Percentiles rank a stretch among this genome's conserved stretches.
Conservation (phyloP, 768 basidiomycete genomes). For the Kwoniella bestiolae region DNA sequence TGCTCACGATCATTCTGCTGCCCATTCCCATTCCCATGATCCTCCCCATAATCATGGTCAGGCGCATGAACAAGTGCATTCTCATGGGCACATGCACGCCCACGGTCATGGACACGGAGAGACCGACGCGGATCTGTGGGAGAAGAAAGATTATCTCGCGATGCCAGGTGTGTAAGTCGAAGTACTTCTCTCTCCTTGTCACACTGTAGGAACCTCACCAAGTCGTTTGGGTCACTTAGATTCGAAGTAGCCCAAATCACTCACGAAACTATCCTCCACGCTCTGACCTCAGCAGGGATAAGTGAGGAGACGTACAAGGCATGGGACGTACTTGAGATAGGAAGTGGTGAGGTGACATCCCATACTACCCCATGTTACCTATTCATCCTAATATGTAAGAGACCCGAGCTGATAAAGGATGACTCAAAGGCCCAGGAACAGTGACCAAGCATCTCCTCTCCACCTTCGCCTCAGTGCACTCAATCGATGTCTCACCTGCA, state of each 20-base stretch:
- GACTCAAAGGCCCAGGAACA: constrained; percentile 36
- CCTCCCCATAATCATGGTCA: too few relatives aligned
- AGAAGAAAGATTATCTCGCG: constrained; percentile 28
- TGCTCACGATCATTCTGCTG: too few relatives aligned
- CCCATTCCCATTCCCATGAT: too few relatives aligned
- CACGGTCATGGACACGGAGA: constrained; percentile 21
- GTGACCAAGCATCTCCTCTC: constrained; percentile 31
- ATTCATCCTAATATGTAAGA: too few relatives aligned
- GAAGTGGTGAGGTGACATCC: constrained; percentile 46
- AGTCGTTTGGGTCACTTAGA: constrained; percentile 17
- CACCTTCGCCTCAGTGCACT: constrained; percentile 37
- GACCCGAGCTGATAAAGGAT: too few relatives aligned
- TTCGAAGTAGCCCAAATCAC: constrained; percentile 27
- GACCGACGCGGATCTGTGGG: constrained; percentile 19
- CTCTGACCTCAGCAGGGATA: constrained; percentile 24
- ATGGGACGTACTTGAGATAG: constrained; percentile 35
- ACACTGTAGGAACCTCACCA: too few relatives aligned
- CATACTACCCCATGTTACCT: too few relatives aligned
- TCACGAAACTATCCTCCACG: constrained; percentile 26
- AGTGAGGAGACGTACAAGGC: constrained; percentile 12
- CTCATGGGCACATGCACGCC: neutral
- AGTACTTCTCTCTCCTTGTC: too few relatives aligned
- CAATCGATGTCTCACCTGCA: constrained; percentile 40
- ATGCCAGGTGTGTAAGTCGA: constrained; percentile 34
- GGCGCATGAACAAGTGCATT: neutral